phyloP scores from a whole-genome alignment of 805 yeast genomes.

The Kazachstania taianensis region DNA sequence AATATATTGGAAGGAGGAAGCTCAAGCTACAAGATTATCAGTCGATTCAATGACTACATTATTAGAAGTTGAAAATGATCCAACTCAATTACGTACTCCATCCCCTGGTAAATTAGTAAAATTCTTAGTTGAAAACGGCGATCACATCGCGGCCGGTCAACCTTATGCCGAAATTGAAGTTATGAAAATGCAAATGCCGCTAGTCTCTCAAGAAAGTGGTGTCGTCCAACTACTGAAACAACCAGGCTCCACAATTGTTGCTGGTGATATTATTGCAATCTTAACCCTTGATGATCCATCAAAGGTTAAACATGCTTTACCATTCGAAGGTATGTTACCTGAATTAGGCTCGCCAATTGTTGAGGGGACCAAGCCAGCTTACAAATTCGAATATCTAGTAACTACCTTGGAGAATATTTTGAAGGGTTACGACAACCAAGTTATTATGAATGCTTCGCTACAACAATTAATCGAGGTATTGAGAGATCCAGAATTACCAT shows the following conservation, averaged over 20 bases:
- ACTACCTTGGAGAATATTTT: slow-evolving; percentile 67
- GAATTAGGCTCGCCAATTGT: slow-evolving; percentile 75
- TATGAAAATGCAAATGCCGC: slow-evolving; percentile 99
- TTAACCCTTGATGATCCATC: slow-evolving; percentile 93
- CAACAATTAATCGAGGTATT: slow-evolving; percentile 61
- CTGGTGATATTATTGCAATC: slow-evolving; percentile 95
- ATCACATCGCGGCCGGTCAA: slow-evolving; percentile 83
- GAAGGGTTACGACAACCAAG: slow-evolving; percentile 91
- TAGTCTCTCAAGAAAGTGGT: slow-evolving; percentile 90
- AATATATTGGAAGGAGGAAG: slow-evolving; percentile 96
- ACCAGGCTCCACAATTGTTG: slow-evolving; percentile 94
- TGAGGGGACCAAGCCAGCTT: slow-evolving; percentile 75
- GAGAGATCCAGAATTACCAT: slow-evolving; percentile 77
- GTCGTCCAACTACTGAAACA: slow-evolving; percentile 85
- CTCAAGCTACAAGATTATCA: slow-evolving; percentile 85
- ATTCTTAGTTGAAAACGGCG: slow-evolving; percentile 90
- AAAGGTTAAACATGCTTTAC: slow-evolving; percentile 92
- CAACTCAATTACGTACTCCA: slow-evolving; percentile 96
- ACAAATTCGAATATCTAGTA: slow-evolving; percentile 52
- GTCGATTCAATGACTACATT: slow-evolving; percentile 93
- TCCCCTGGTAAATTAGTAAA: slow-evolving; percentile 97
- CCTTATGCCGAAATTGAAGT: slow-evolving; percentile 98
- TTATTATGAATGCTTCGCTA: slow-evolving; percentile 78
- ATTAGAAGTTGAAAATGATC: slow-evolving; percentile 92
- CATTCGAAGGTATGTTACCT: slow-evolving; percentile 90